A percentile compares a stretch with the other conserved stretches of the same genome.
Evolutionary conservation across 345 rosid species (phyloP).

Genomic region (sweet orange (Citrus sinensis)): DVS_A1.0 CM039161.1:48001-48500

Average conservation of each 20-base stretch:
- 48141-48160: too few relatives aligned
- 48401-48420: constrained; percentile 92
- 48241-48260: neutral
- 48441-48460: constrained; percentile 59
- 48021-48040: too few relatives aligned
- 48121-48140: too few relatives aligned
- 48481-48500: constrained; percentile 58
- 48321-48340: neutral
- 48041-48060: too few relatives aligned
- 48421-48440: constrained; percentile 98
- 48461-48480: constrained; percentile 91
- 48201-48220: neutral
- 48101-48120: too few relatives aligned
- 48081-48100: too few relatives aligned
- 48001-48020: too few relatives aligned
- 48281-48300: neutral
- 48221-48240: too few relatives aligned
- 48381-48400: neutral
- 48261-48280: neutral
- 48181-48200: neutral
- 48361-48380: neutral
- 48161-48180: too few relatives aligned
- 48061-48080: too few relatives aligned
- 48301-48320: neutral
- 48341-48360: neutral